Base-by-base conservation (phyloP, 768 basidiomycete species). In the Tricholoma matsutake region DNA sequence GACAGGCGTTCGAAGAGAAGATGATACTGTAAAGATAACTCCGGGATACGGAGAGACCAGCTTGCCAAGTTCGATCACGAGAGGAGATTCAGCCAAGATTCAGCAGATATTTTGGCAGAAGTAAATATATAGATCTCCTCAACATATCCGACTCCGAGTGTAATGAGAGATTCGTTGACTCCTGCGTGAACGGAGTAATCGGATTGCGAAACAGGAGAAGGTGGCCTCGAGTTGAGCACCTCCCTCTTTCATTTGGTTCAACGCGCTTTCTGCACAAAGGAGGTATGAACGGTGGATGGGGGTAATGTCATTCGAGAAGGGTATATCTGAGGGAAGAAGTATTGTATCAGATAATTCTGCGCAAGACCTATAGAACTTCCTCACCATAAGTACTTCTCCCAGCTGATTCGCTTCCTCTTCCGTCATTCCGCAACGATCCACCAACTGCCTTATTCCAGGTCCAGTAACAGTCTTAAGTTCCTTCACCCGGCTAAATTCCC, bases 341-440 rank as follows among this genome's bases (percentile, higher is more conserved):
- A n/a, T n/a, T n/a, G n/a, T n/a, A n/a, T n/a, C n/a, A n/a, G n/a
- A n/a, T n/a, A n/a, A n/a, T n/a, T n/a, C n/a, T n/a, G n/a, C n/a
- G n/a, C n/a, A n/a, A n/a, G n/a, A n/a, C n/a, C n/a, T n/a, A n/a
- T n/a, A n/a, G n/a, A n/a, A n/a, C n/a, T n/a, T n/a, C n/a, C n/a
- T n/a, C n/a, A n/a, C n/a, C n/a, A n/a, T n/a, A 5, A 67, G 43
- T 11, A n/a, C 34, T 29, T 35, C 22, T 10, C 47, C 58, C 20
- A 67, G 20, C 1, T 47, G 9, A 49, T 43, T 54, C 9, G 63
- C 65, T 22, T 68, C 67, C n/a, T 57, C 43, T 14, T 57, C 52
- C 14, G 63, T 25, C 67, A 69, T 66, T 18, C 63, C 61, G 7
- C 65, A 66, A 1, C 62, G 53, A 6, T 32, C 39, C 6, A 64